Evolutionary conservation across 495 filamentous ascomycete species (phyloP), one percentile per base, ranked within the genome.

Genomic region (Penicillium crystallinum): DNA sequence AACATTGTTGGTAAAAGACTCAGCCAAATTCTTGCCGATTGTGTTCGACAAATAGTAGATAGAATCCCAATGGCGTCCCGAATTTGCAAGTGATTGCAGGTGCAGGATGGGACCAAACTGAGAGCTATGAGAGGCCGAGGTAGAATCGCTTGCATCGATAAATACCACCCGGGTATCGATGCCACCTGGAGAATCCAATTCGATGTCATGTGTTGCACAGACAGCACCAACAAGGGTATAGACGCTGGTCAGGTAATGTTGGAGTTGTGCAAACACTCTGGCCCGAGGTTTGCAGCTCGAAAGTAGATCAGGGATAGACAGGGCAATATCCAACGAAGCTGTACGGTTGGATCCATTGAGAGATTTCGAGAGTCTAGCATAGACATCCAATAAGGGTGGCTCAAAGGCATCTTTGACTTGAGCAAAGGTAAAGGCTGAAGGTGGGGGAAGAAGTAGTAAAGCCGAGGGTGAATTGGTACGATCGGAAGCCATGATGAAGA

Each of bases 131-230:
- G 44, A 45, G 22, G 18, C 22, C 46, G 41, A 34, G 43, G 23
- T 35, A n/a, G 27, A 18, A n/a, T 36, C 46, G 22, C 14, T 27
- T 19, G 55, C 38, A 25, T 87, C 81, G 40, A 93, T 63, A 23
- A 95, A 75, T 21, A 96, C 46, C 29, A 96, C 74, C 11, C 91
- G 82, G 2, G 82, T 77, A 73, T 97, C 89, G 31, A 96, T 81
- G 22, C 89, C 86, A 18, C 81, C 81, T 10, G 83, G 79, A 18
- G 80, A 79, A 67, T 83, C 79, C 65, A 88, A 63, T 62, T 90
- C 73, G 50, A 85, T 72, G 17, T 72, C 71, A 11, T 81, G 68
- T 54, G 83, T 76, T 33, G 84, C 77, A 51, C 82, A 86, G 22
- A 89, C 70, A 44, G 83, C 70, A 33, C 83, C 81, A 59, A 93